These are phyloP conservation scores for Exophiala sp. DNA, from an alignment of 2,329 filamentous ascomycete genomes.

Conservation along the genomic window DNA sequence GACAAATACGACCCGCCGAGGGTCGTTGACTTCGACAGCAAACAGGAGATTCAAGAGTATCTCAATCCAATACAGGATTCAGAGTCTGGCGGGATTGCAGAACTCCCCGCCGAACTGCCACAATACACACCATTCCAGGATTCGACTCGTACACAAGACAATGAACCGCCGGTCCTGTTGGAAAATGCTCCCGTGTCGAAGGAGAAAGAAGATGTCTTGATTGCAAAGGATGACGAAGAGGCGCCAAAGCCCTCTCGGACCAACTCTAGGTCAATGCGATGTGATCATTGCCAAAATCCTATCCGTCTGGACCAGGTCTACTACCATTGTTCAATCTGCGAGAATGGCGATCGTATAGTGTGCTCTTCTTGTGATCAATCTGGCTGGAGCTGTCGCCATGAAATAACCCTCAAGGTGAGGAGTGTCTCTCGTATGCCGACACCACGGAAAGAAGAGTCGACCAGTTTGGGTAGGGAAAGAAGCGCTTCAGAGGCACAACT, in stretches of 20 bases:
- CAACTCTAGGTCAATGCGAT: conserved; percentile 23
- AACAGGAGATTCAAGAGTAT: conserved; percentile 22
- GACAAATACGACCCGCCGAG: conserved; percentile 16
- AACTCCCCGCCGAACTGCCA: conserved; percentile 24
- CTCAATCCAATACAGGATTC: conserved; percentile 13
- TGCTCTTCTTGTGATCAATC: conserved; percentile 25
- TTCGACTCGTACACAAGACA: conserved; percentile 18
- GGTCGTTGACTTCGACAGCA: conserved; percentile 23
- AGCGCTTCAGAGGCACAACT: conserved; percentile 11
- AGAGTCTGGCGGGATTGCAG: conserved; percentile 13
- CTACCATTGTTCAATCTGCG: conserved; percentile 26
- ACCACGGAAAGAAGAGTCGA: background rate
- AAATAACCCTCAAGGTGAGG: conserved; percentile 23
- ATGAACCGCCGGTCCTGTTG: conserved; percentile 11
- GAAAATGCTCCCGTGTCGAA: conserved; percentile 9
- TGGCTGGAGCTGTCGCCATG: conserved; percentile 26
- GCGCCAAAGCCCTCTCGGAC: conserved; percentile 1
- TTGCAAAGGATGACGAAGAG: background rate
- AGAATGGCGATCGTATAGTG: conserved; percentile 26
- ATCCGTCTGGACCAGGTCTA: conserved; percentile 26
- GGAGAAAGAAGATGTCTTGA: conserved; percentile 1
- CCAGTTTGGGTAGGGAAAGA: conserved; percentile 2
- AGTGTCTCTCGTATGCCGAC: conserved; percentile 15
- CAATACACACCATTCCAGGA: conserved; percentile 25
- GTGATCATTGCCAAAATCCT: conserved; percentile 25